Evolutionary conservation across 23 red algal species (phyloP), one percentile per base, ranked within the genome.

Genomic region (Gracilaria domingensis): DNA sequence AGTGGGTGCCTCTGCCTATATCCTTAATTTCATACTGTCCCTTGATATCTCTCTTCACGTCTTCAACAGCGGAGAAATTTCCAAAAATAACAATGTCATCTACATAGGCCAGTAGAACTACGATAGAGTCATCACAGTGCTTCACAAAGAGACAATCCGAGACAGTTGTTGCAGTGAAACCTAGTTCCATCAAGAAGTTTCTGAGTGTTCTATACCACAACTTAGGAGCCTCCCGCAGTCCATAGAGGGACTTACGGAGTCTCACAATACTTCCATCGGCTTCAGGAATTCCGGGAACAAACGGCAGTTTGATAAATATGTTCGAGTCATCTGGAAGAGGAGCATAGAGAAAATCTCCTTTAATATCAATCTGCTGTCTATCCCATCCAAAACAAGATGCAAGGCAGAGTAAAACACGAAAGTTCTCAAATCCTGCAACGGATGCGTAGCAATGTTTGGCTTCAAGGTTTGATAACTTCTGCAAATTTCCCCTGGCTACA

Each of bases 241-340:
- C 71, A 37, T 89, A 89, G 4, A 89, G 72, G 12, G 70, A 89
- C 32, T 89, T 89, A 8, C 39, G 8, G 9, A 80, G 86, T 89
- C 4, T 57, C 9, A 58, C 86, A 47, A 44, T 29, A 26, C 37
- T 38, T 0, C 71, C 72, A 38, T 55, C 44, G 5, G 53, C 50
- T 20, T 42, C 48, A 23, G 50, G 21, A 60, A 80, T 73, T 60
- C 72, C 86, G n/a, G 12, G 13, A 45, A 79, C 28, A 9, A 16
- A 40, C 23, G 86, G 71, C 16, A 89, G 53, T 4, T 44, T 11
- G 26, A 89, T 28, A 42, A 3, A 62, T 16, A 80, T 80, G 20
- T 57, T 23, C 7, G 57, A 29, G 16, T 75, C 8, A 9, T 89
- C 58, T 4, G 73, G 86, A 4, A 77, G 86, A 18, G 30, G 26